These are phyloP conservation scores for Chloroidium sp. DNA, from an alignment of 163 green algal genomes.

Conservation along the genomic window DNA sequence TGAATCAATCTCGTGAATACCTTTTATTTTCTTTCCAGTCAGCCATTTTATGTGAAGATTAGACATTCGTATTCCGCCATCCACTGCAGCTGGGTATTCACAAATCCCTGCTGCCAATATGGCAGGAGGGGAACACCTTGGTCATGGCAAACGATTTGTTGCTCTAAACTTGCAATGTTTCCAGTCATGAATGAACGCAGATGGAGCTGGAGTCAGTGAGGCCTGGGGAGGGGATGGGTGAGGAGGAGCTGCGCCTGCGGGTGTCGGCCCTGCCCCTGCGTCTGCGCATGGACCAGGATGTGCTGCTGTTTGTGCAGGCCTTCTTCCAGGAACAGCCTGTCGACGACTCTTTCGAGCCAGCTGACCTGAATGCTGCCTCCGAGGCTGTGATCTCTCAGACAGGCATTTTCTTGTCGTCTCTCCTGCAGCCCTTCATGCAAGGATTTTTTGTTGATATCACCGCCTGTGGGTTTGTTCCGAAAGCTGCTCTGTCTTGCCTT, in stretches of 20 bases:
- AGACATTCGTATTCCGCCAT: not conserved
- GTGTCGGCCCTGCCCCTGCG: slow-evolving; percentile 39
- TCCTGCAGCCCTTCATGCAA: too few relatives aligned
- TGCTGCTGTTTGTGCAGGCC: slow-evolving; percentile 38
- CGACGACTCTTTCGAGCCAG: too few relatives aligned
- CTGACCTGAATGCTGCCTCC: too few relatives aligned
- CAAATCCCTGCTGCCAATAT: not conserved
- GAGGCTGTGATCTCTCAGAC: too few relatives aligned
- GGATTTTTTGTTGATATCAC: too few relatives aligned
- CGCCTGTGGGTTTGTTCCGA: too few relatives aligned
- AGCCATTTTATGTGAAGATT: slow-evolving; percentile 8
- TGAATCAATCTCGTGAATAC: too few relatives aligned
- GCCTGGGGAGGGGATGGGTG: slow-evolving; percentile 6
- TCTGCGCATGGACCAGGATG: slow-evolving; percentile 42
- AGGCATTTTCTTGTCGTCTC: too few relatives aligned
- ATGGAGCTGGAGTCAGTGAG: slow-evolving; percentile 40
- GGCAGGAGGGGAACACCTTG: not conserved
- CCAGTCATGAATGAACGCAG: slow-evolving; percentile 5
- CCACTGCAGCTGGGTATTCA: not conserved
- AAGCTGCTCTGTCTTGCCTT: too few relatives aligned
- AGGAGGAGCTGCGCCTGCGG: slow-evolving; percentile 35
- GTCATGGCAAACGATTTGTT: too few relatives aligned
- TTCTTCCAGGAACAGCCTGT: slow-evolving; percentile 14
- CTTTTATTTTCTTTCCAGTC: not conserved
- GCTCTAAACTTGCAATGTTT: not conserved